Percentiles rank a stretch among this genome's conserved stretches.
Conservation (phyloP, 2,329 filamentous ascomycete genomes). For the Cladosporium sp. region DNA sequence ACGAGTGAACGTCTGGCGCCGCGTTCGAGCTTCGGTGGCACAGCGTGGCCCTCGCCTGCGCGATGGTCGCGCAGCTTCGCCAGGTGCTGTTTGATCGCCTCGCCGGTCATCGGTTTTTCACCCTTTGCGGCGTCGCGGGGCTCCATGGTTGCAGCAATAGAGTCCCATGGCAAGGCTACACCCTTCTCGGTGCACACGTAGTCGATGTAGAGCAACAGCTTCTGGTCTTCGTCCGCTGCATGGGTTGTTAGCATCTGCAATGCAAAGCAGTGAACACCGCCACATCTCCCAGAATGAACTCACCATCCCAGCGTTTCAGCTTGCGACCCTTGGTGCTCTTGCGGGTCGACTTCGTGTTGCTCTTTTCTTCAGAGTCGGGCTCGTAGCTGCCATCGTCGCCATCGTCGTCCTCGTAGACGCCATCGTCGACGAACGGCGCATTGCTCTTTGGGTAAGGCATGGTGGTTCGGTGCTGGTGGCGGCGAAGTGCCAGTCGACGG, state of each 20-base stretch:
- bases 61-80: conserved; percentile 30
- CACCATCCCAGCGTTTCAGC: conserved; percentile 34
- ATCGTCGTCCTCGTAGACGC: not conserved
- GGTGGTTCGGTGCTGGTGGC: not conserved
- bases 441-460: not conserved
- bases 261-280: not conserved
- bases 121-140: conserved; percentile 7
- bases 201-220: conserved; percentile 28
- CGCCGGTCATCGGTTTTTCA: conserved; percentile 21
- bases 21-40: conserved; percentile 27
- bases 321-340: conserved; percentile 27
- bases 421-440: not conserved
- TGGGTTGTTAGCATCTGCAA: conserved; percentile 12
- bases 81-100: conserved; percentile 33
- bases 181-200: conserved; percentile 24
- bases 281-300: conserved; percentile 18
- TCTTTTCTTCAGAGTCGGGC: not conserved
- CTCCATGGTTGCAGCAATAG: conserved; percentile 23
- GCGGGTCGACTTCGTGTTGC: conserved; percentile 17
- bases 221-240: conserved; percentile 31
- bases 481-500: not conserved
- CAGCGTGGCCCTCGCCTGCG: conserved; percentile 16
- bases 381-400: not conserved
- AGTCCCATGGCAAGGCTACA: conserved; percentile 28
- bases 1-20: conserved; percentile 6